Conservation (phyloP, 108 stramenopile genomes). For the Craspedostauros australis region DNA sequence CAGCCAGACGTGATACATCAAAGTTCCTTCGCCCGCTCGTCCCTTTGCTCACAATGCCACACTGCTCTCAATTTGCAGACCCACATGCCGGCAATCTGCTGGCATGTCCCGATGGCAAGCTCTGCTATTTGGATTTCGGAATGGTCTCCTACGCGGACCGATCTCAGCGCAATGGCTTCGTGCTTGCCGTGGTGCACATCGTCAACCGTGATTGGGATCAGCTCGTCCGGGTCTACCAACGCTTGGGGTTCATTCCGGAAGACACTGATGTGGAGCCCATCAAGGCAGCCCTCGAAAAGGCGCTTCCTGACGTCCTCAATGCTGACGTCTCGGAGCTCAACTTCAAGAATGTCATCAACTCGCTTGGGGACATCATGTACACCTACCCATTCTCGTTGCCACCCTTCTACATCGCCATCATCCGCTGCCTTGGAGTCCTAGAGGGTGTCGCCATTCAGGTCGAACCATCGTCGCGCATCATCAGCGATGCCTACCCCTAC, state of each 20-base stretch:
- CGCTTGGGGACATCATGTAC: conserved; percentile 96
- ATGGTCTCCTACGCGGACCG: conserved; percentile 92
- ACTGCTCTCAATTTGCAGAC: conserved; percentile 11
- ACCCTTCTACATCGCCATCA: conserved; percentile 97
- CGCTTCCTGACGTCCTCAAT: conserved; percentile 91
- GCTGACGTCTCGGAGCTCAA: conserved; percentile 90
- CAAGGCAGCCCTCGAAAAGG: conserved; percentile 80
- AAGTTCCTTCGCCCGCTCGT: too few relatives aligned
- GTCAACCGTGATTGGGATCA: conserved; percentile 93
- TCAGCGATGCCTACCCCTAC: conserved; percentile 92
- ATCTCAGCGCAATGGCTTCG: conserved; percentile 87
- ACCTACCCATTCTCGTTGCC: conserved; percentile 93
- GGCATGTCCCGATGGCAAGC: conserved; percentile 70
- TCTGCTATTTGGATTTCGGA: conserved; percentile 94
- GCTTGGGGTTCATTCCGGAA: conserved; percentile 90
- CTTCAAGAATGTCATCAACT: conserved; percentile 93
- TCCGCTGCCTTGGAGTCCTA: conserved; percentile 93
- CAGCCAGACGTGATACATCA: too few relatives aligned
- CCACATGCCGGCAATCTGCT: conserved; percentile 83
- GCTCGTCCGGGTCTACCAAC: conserved; percentile 77
- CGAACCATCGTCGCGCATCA: conserved; percentile 83
- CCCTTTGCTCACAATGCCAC: not conserved
- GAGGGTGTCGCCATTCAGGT: conserved; percentile 95
- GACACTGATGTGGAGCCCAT: conserved; percentile 83
- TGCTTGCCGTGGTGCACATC: conserved; percentile 94